Base-by-base conservation (phyloP, 768 basidiomycete genomes). In the Lactifluus echinatus region DNA sequence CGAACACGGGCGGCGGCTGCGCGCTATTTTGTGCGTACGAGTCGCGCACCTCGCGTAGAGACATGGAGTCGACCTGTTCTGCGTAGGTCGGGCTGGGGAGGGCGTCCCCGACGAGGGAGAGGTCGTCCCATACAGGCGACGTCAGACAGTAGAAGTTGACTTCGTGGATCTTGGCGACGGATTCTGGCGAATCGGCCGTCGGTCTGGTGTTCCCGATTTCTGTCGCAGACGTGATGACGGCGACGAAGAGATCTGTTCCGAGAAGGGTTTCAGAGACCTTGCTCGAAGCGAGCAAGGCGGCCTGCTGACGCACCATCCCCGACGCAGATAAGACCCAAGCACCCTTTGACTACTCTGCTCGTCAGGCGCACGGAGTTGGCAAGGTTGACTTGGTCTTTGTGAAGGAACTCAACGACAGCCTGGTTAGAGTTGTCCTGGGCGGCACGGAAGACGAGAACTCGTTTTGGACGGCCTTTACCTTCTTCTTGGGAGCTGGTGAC, bases 81-180 rank as follows among this genome's bases (percentile, higher is more conserved):
- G 72, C 61, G 33, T 68, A 73, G 52, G 84, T 83, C 4, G 80
- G 79, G 48, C 74, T 78, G n/a, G 80, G 66, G 44, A 75, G 66
- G n/a, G 76, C 68, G 55, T 87, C 84, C 51, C 74, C 72, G 24
- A 75, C 71, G 14, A 75, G 66, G 24, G 80, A 72, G 48, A 82
- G 73, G 63, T 89, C 84, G 66, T 99, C 96, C 89, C 89, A 99
- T 12, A 79, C 73, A 2, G 88, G 75, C 29, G 89, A 87, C 10
- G 85, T 87, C 63, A 99, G 72, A 64, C 89, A 89, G 73, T 84
- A 93, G 74, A 97, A 98, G 42, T 78, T 83, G 52, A 96, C 92
- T 66, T 89, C 84, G 59, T 93, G 83, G 55, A 99, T 93, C 59
- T 83, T 85, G 10, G 84, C 84, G 15, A 93, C 84, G 23, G 81